Base-by-base conservation (phyloP, 768 basidiomycete genomes). In the Amanita molliuscula region DNA sequence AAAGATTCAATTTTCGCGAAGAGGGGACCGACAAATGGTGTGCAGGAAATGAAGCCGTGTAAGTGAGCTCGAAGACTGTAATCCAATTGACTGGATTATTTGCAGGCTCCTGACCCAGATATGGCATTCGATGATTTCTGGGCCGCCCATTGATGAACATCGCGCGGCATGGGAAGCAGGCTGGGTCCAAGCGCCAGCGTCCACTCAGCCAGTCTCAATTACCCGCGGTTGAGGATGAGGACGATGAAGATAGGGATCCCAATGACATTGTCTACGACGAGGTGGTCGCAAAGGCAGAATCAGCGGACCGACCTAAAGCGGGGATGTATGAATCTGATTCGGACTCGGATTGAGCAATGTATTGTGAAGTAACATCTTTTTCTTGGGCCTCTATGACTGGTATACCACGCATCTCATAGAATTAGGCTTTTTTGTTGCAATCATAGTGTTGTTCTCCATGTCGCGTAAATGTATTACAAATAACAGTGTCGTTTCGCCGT, bases 31-130 rank as follows among this genome's bases (percentile, higher is more conserved):
- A 60, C 20, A 65, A 62, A 7, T 68, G 68, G 55, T 77, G 75
- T 59, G 75, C 76, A 7, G 77, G 76, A 0, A 75, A 77, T 44
- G 77, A 78, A 56, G 72, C 74, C 29, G 64, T 65, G 77, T 77
- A 55, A 59, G 75, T 60, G 46, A 42, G 11, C 29, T 34, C 34
- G 26, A 9, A 11, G 7, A 21, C 3, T 37, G 11, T 35, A 29
- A 26, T 13, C 21, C 52, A 26, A 13, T 36, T 10, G 47, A 20
- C 37, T 44, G 21, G 38, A 44, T 45, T 47, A 4, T 43, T 44
- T 31, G 34, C 49, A 77, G 75, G 21, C 53, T 70, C 23, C 58
- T 71, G 13, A 55, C 76, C n/a, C 62, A 66, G 20, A 65, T 74
- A 44, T 78, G 74, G 75, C 61, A 57, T 35, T 65, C 66, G 8